Evolutionary conservation across 495 filamentous ascomycete species (phyloP).

Genomic region (Bryoglossum gracile): DNA sequence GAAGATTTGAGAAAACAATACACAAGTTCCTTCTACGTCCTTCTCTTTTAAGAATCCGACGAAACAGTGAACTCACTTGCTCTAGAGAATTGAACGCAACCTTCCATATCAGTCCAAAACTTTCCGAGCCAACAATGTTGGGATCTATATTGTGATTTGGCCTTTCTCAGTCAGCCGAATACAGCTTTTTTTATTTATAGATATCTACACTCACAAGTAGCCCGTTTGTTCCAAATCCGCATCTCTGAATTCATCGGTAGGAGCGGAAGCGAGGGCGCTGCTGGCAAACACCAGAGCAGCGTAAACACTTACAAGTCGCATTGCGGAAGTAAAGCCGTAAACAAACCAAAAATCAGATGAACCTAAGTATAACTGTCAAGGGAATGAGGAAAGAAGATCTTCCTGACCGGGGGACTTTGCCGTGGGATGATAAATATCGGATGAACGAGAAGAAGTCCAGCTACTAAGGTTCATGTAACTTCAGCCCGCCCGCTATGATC

Average conservation of each 20-base stretch:
- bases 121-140: slow-evolving; percentile 29
- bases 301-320: neutral
- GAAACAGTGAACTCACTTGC: slow-evolving; percentile 24
- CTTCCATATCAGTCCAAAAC: slow-evolving; percentile 32
- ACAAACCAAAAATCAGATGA: neutral
- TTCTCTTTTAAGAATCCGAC: too few relatives aligned
- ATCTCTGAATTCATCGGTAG: slow-evolving; percentile 13
- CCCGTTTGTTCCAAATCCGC: slow-evolving; percentile 10
- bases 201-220: slow-evolving; percentile 7
- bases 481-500: too few relatives aligned
- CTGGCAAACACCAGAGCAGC: neutral
- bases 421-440: too few relatives aligned
- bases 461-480: too few relatives aligned
- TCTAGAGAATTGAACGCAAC: slow-evolving; percentile 22
- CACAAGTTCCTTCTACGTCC: too few relatives aligned
- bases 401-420: too few relatives aligned
- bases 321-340: slow-evolving; percentile 4
- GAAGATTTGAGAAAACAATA: too few relatives aligned
- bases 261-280: neutral
- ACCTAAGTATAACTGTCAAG: too few relatives aligned
- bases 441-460: too few relatives aligned
- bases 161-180: slow-evolving; percentile 13
- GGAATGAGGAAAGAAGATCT: too few relatives aligned
- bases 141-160: slow-evolving; percentile 43
- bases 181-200: neutral